Evolutionary conservation across 352 stramenopile genomes (phyloP), one percentile per base, ranked within the genome.

Genomic region (Globisporangium nagaii): DNA sequence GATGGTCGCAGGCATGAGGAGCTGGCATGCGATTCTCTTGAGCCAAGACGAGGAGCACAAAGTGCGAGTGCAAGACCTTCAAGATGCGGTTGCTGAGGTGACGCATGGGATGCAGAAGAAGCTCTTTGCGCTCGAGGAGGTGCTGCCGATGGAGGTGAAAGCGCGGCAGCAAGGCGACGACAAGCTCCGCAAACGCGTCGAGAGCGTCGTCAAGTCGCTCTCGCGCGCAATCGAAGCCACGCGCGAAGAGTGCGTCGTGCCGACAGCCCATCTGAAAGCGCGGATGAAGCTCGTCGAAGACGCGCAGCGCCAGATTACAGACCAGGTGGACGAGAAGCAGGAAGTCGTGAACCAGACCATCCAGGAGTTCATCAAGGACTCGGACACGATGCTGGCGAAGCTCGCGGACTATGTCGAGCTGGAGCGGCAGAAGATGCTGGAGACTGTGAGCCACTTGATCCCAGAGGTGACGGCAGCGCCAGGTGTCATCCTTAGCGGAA

Each of bases 101-200:
- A 58, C 75, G 6, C 54, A 56, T 3, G 30, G 30, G 13, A 50
- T 86, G 4, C 77, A 88, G 40, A 58, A 48, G 10, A 82, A 83
- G 39, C 28, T 88, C 2, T 51, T 50, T 36, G 75, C 71, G 17
- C 47, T 91, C 1, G 78, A 91, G 60, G 72, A 83, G 50, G 70
- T 83, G 25, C 53, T 91, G 28, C 76, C 71, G 7, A 55, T 89
- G 46, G 78, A 91, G 28, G 76, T 88, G 24, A 65, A 74, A 55
- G 75, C 78, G 8, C 58, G 78, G 15, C 78, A 88, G 53, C 72
- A 77, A 43, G 58, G 71, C 50, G 64, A 88, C 44, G 78, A 86
- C 10, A 84, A 77, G 45, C 60, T 91, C 1, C 55, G 58, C 15
- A 48, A 44, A 6, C 75, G 73, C 12, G 34, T 90, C 12, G 73